Percentiles rank a stretch among this genome's conserved stretches.
phyloP scores from a whole-genome alignment of 2,329 filamentous ascomycete species.

The Pseudogymnoascus sp. region DNA sequence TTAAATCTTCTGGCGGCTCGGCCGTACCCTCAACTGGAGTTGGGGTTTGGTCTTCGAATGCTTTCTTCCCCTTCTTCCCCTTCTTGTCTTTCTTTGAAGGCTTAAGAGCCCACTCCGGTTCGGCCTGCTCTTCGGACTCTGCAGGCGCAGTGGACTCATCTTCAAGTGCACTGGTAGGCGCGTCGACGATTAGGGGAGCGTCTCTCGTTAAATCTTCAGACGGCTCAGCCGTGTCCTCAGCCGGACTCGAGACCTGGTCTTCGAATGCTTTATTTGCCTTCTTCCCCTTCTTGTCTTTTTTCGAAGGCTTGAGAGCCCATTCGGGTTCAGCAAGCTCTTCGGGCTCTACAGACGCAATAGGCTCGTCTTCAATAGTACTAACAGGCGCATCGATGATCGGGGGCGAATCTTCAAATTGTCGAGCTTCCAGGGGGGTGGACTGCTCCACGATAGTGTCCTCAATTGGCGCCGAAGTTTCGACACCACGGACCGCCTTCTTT shows the following conservation, averaged over 20 bases:
- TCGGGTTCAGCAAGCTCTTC: neutral
- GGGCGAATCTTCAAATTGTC: neutral
- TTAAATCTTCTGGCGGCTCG: neutral
- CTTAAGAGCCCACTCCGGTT: neutral
- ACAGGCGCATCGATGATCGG: neutral
- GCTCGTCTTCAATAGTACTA: neutral
- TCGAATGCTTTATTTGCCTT: slow-evolving; percentile 23
- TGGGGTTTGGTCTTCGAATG: neutral
- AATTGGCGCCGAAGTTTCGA: neutral
- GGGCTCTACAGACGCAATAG: neutral
- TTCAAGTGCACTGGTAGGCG: neutral
- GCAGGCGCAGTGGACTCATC: neutral
- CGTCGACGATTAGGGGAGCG: neutral
- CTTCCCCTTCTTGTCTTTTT: slow-evolving; percentile 28
- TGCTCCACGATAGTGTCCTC: neutral
- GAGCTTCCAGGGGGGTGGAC: neutral
- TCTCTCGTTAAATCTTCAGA: neutral
- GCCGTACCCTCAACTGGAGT: neutral
- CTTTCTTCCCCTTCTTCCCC: slow-evolving; percentile 31
- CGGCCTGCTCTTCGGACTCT: neutral
- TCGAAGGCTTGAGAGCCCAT: slow-evolving; percentile 7
- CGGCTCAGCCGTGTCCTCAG: neutral
- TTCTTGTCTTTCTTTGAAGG: slow-evolving; percentile 18
- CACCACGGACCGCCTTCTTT: slow-evolving; percentile 29
- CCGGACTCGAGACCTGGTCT: neutral